Base-by-base conservation (phyloP, 1,284 basidiomycete species). In the Ceratobasidium sp. region DNA sequence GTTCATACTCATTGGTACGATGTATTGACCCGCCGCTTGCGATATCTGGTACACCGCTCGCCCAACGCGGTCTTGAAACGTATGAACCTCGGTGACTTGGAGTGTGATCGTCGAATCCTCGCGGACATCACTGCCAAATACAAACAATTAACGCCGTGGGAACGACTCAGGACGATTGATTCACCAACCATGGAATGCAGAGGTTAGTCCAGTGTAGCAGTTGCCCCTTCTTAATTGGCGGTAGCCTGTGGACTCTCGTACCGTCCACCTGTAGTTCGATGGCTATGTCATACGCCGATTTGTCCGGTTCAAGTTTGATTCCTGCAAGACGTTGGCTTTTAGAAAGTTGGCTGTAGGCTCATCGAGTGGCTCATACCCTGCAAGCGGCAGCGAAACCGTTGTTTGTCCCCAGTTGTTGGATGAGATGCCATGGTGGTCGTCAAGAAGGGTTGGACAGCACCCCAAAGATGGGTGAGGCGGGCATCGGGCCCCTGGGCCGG, bases 221-320 rank as follows among this genome's bases (percentile, higher is more conserved):
- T 6, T 27, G 3, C 8, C 61, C 61, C 5, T 29, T 16, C 43
- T 63, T 63, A 41, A 63, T 31, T 3, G 41, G 39, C 22, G 61
- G 39, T 14, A 63, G 43, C 27, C 24, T 27, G 43, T 63, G 43
- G 19, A 27, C 41, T 27, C n/a, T n/a, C 16, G 34, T 7, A 8
- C 43, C 61, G 24, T 63, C 61, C 8, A 63, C 61, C 22, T n/a
- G 27, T 7, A 43, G 4, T 24, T 63, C 39, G 39, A 63, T n/a
- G 3, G 24, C 24, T 6, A 63, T 63, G 46, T 63, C 41, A 14
- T 63, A 48, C 13, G 34, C 39, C 1, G 61, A 63, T 41, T 3
- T 63, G 14, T 41, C 5, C 14, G 61, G 61, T 29, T 63, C 22
- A 27, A 63, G 61, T 22, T 63, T 48, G 37, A 48, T 46, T 22